Base-by-base conservation (phyloP, 2,329 filamentous ascomycete species). In the Pseudophaeomoniella oleicola region DNA sequence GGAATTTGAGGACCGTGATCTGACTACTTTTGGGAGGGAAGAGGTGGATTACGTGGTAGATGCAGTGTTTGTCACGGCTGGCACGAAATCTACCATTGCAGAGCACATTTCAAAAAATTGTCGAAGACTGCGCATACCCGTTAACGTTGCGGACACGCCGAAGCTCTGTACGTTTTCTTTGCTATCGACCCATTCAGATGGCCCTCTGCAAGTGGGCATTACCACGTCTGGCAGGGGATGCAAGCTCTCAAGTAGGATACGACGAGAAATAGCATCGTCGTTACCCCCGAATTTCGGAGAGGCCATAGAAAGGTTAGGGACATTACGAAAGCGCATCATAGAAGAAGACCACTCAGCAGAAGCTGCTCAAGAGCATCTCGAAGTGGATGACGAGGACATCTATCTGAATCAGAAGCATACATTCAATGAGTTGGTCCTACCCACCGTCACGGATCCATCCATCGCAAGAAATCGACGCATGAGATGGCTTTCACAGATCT, bases 211-310 rank as follows among this genome's bases (percentile, higher is more conserved):
- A 54, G 80, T 98, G 42, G 90, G 90, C 42, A 81, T 98, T 39
- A 96, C 90, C 3, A 96, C 90, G 1, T 94, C 92, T 40, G 88
- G 90, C 14, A 79, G 82, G 48, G 90, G 90, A 2, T 96, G 90
- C 64, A 94, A 94, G 59, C 71, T 98, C 18, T 84, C 90, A 4
- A 84, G 85, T 6, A 72, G 90, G 16, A 84, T 98, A 49, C 75
- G 87, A 12, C 73, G 90, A 39, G 90, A 96, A 50, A 81, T 98
- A 42, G 81, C 84, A 2, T 72, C 86, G 1, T 75, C 77, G 0
- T 66, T 98, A 3, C 90, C 90, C 0, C 55, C 66, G 2, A 70
- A 81, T 13, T 69, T 96, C 4, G 90, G 90, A 4, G 56, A 59
- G 14, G 85, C 88, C 0, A 86, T 92, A 30, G 73, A 77, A 30